Conservation (phyloP, 2,329 filamentous ascomycete species). For the Monosporascus sp. region DNA sequence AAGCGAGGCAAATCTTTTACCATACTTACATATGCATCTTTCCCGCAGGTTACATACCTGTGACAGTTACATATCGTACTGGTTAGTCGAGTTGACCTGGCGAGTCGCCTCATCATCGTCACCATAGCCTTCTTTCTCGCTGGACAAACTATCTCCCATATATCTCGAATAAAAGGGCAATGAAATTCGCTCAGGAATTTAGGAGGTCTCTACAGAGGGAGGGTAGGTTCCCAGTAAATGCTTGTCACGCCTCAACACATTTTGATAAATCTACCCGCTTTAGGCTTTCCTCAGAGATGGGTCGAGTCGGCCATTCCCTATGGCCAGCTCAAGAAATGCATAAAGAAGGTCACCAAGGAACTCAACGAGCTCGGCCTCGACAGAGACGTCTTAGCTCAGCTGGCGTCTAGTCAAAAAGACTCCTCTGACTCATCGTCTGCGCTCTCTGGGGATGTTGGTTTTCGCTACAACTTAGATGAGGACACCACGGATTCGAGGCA, state of each 20-base stretch:
- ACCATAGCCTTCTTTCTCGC: too few relatives aligned
- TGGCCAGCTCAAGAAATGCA: constrained; percentile 79
- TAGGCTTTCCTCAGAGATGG: constrained; percentile 67
- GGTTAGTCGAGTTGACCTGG: too few relatives aligned
- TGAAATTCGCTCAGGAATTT: constrained; percentile 86
- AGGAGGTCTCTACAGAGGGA: constrained; percentile 63
- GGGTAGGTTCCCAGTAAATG: constrained; percentile 27
- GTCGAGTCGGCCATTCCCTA: constrained; percentile 76
- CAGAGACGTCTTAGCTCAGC: constrained; percentile 59
- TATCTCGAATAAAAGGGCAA: constrained; percentile 27
- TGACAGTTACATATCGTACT: too few relatives aligned
- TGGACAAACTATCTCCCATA: too few relatives aligned
- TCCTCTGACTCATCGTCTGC: constrained; percentile 34
- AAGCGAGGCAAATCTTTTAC: not conserved
- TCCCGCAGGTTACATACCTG: too few relatives aligned
- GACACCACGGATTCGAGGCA: constrained; percentile 34
- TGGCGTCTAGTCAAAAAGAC: constrained; percentile 49
- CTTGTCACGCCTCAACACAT: not conserved
- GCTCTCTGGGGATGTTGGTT: constrained; percentile 16
- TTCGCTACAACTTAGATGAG: constrained; percentile 54
- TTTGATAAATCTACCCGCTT: not conserved
- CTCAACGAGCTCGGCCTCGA: constrained; percentile 67
- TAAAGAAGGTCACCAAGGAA: constrained; percentile 73
- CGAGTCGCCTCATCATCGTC: too few relatives aligned
- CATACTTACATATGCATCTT: too few relatives aligned